Evolutionary conservation across 2,329 filamentous ascomycete genomes (phyloP).

Genomic region (Fusarium brachygibbosum): DNA sequence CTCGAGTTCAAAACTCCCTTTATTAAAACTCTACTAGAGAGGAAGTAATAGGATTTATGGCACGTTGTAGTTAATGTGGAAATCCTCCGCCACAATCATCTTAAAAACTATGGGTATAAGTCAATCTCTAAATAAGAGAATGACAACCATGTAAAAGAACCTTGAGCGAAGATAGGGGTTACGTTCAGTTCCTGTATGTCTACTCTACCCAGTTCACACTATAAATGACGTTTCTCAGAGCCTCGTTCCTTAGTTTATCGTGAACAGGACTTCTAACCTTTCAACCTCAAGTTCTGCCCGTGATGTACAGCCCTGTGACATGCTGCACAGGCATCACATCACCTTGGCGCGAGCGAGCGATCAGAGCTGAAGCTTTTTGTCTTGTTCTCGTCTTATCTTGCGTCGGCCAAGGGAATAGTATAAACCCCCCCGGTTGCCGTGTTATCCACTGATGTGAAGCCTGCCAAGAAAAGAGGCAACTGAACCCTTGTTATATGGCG

Average conservation of each 20-base stretch:
- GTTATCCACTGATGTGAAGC: constrained; percentile 22
- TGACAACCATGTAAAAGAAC: neutral
- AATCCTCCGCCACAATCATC: constrained; percentile 2
- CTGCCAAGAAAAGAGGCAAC: constrained; percentile 22
- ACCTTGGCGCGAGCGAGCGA: constrained; percentile 1
- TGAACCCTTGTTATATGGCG: constrained; percentile 33
- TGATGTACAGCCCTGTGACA: constrained; percentile 23
- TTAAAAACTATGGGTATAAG: constrained; percentile 2
- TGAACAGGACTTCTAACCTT: neutral
- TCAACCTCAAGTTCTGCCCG: neutral
- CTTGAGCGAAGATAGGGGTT: neutral
- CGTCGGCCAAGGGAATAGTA: constrained; percentile 16
- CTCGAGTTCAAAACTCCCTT: neutral
- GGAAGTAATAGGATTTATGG: neutral
- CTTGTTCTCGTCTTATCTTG: neutral
- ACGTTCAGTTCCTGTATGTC: neutral
- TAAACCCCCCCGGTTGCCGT: constrained; percentile 9
- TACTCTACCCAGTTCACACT: neutral
- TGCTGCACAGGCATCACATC: neutral
- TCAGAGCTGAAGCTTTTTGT: constrained; percentile 18
- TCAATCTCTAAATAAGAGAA: neutral
- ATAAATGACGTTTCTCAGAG: neutral
- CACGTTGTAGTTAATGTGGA: constrained; percentile 5
- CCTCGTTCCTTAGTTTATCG: neutral
- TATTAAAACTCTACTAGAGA: neutral